phyloP scores from a whole-genome alignment of 441 rosid species.

The Aleurites moluccanus region DNA sequence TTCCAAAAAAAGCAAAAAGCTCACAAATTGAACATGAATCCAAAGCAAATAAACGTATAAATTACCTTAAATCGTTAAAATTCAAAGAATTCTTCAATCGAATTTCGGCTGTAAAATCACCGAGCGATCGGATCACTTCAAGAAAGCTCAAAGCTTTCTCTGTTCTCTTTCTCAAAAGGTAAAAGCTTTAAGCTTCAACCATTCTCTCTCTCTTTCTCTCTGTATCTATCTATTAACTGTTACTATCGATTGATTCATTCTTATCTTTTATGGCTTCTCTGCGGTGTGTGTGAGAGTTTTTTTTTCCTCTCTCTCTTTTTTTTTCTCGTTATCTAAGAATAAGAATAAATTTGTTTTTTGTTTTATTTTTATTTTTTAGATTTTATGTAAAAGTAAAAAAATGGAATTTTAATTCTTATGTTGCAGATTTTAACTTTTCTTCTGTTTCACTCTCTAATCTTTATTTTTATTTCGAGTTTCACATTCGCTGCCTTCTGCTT shows the following conservation, averaged over 20 bases:
- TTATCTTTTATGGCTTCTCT: background rate
- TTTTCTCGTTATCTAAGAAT: background rate
- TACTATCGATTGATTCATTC: conserved; percentile 4
- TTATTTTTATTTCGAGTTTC: background rate
- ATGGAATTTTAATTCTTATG: background rate
- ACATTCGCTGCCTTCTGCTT: too few species aligned
- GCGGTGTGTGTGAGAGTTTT: background rate
- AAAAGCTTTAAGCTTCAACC: conserved; percentile 11
- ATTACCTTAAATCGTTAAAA: conserved; percentile 5
- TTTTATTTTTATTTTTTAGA: too few species aligned
- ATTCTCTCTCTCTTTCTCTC: background rate
- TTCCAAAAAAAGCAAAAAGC: background rate
- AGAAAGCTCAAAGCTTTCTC: background rate
- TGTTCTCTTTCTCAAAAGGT: background rate
- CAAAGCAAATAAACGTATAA: background rate
- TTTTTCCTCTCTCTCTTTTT: background rate
- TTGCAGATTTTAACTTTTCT: conserved; percentile 2
- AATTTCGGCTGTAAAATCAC: background rate
- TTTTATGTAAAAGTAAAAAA: background rate
- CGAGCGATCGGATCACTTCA: conserved; percentile 15
- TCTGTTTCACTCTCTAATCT: background rate
- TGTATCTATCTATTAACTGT: background rate
- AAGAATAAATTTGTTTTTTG: too few species aligned
- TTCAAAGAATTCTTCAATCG: background rate
- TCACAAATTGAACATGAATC: background rate